Evolutionary conservation across 1,284 basidiomycete genomes (phyloP), one percentile per base, ranked within the genome.

Genomic region (Boletus austroedulis): DNA sequence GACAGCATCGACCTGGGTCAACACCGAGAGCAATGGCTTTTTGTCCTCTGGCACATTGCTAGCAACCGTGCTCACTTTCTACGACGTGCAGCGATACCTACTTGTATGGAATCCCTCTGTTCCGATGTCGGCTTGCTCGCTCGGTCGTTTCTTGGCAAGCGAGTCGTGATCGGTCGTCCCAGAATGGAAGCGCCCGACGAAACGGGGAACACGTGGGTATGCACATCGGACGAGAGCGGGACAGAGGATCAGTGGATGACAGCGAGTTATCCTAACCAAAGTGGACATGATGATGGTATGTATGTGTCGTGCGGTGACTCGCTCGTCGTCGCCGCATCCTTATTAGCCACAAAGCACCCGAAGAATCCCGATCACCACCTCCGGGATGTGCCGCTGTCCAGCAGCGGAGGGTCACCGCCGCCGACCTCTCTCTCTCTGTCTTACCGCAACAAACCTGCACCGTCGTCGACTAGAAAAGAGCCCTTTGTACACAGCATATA

Each of bases 1-100:
- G 50, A 77, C 73, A 3, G 76, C 76, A 62, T 73, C 75, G 31
- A 43, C 52, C 45, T 62, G 57, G 32, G 54, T 53, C 29, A 72
- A 55, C 26, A 46, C 54, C 4, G 59, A 59, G 46, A 65, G 61
- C 14, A 59, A 44, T 21, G 58, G 11, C 11, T 57, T 59, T n/a
- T 61, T 63, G 55, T 74, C 73, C 60, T 71, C 70, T 75, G 55
- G 31, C 34, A 38, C 44, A 44, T 26, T 6, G 32, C 60, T n/a
- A 57, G 57, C 28, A 23, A 31, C 12, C 34, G 29, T 31, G 14
- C 24, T 14, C 15, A 7, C 28, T 6, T 19, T 36, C 17, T 2
- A 29, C 15, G 47, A 38, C 15, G 50, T 55, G 19, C 52, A 40
- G 49, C 24, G 19, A 29, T 0, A 50, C 31, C 52, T 51, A 72